Base-by-base conservation (phyloP, 2,329 filamentous ascomycete genomes). In the Metarhizium guizhouense region DNA sequence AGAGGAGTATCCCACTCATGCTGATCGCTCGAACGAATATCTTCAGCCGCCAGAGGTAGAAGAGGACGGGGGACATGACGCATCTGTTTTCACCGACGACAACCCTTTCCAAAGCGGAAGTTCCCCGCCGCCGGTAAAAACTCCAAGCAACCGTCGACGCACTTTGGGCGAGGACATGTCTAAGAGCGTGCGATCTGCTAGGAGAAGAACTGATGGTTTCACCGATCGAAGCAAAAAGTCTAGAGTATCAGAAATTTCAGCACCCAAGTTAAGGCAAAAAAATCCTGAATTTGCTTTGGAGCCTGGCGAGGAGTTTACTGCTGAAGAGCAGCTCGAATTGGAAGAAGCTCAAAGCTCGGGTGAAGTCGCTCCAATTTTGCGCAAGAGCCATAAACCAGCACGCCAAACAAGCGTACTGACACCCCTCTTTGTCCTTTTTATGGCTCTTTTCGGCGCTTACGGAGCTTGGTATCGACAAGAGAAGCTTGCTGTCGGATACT, bases 401-500 rank as follows among this genome's bases (percentile, higher is more conserved):
- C 71, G 70, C 6, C 76, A 75, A 56, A 69, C 75, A 8, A 76
- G 78, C 29, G 72, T 85, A 36, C 81, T 81, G 57, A 83, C 83
- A 0, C 86, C 90, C 16, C 76, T 93, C 2, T 83, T 84, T 68
- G 82, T 91, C 6, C 76, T 96, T 2, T 68, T 93, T 3, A 67
- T 88, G 20, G 85, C 87, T 0, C 72, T 94, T 10, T 70, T 94
- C 6, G 81, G 81, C 36, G 84, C 86, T 0, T 90, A 95, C 60
- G 87, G 80, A 34, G 82, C 82, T 8, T 94, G 92, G 82, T 99
- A 92, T 75, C 81, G 93, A 51, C 90, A 96, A 67, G 94, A 99
- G 72, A 97, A 97, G 77, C 76, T 96, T n/a, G 87, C 90, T 16
- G 90, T 97, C 20, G 94, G 95, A 38, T 99, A 95, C 67, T 99